Conservation (phyloP, 179 eudicot species). For the Nepenthes alata region DNA sequence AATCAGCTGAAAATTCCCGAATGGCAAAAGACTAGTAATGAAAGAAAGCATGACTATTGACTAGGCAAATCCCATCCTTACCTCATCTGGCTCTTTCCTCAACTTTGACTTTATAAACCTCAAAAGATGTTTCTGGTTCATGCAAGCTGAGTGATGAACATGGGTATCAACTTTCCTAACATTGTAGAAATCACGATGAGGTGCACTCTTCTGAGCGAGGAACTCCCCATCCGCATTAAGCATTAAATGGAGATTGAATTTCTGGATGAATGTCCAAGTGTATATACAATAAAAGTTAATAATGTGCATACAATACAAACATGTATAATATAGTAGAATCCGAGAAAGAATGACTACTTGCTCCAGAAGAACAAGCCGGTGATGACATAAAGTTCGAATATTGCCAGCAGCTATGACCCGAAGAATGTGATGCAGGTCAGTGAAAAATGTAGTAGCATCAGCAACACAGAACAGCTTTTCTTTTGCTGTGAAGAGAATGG, state of each 20-base stretch:
- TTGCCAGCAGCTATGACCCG: constrained; percentile 97
- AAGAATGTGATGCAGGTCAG: constrained; percentile 95
- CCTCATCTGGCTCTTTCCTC: constrained; percentile 99
- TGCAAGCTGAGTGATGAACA: constrained; percentile 99
- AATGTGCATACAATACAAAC: neutral
- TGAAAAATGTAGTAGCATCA: constrained; percentile 96
- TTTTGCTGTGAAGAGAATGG: constrained; percentile 36
- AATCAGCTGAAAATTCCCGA: neutral
- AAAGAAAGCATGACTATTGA: neutral
- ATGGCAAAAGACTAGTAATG: neutral
- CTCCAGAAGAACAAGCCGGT: constrained; percentile 82
- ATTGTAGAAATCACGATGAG: constrained; percentile 97
- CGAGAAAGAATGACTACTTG: constrained; percentile 43
- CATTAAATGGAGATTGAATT: constrained; percentile 99
- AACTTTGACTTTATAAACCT: constrained; percentile 96
- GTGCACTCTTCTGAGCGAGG: constrained; percentile 98
- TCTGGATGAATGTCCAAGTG: constrained; percentile 33
- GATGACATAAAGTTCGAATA: constrained; percentile 86
- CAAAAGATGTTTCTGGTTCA: constrained; percentile 98
- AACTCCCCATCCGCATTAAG: constrained; percentile 97
- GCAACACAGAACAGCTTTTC: constrained; percentile 90
- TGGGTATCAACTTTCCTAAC: constrained; percentile 99
- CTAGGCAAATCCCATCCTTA: constrained; percentile 15
- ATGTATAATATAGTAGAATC: neutral
- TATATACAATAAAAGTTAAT: constrained; percentile 11